Evolutionary conservation across 108 stramenopile genomes (phyloP), one percentile per base, ranked within the genome.

Genomic region (Schizochytrium sp.): DNA sequence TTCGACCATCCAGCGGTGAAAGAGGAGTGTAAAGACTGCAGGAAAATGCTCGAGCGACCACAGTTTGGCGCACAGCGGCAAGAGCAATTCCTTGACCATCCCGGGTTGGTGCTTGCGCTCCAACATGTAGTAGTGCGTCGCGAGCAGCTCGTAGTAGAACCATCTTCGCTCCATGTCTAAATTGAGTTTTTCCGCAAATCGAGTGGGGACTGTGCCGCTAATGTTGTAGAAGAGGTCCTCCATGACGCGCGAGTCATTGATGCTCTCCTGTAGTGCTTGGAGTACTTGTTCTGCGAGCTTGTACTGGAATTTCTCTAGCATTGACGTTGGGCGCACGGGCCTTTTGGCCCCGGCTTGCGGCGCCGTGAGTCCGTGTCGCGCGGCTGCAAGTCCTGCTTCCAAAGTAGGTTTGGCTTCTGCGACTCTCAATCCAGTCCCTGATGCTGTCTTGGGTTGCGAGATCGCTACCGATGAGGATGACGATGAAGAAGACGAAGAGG

Each of bases 1-100:
- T 28, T 83, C 76, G 28, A 83, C 23, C 48, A 83, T 25, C 76
- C 76, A 83, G 18, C 76, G 76, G 23, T 83, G 76, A 83, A 83
- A 53, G 14, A 83, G 76, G 16, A 83, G 28, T 3, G 76, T 25
- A 34, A 83, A 83, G 51, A 83, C 76, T 12, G 76, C 19, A 53
- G 76, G 76, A 23, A 83, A 83, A 34, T 83, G 76, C 76, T 83
- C 76, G 23, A 83, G 76, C 45, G 76, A 83, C 76, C 76, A 83
- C 6, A 83, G 76, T 5, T 83, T 47, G 28, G 76, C 76, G 51
- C 76, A 83, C n/a, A 83, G 76, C 51, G 76, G 76, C n/a, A 83
- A 28, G 45, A 83, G n/a, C 51, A 16, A 14, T 0, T 83, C 51
- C 18, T 12, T 6, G 12, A 83, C 45, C 28, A 25, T 53, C 14